Conservation (phyloP, 2,329 filamentous ascomycete genomes). For the Cryphonectria parasitica region DNA sequence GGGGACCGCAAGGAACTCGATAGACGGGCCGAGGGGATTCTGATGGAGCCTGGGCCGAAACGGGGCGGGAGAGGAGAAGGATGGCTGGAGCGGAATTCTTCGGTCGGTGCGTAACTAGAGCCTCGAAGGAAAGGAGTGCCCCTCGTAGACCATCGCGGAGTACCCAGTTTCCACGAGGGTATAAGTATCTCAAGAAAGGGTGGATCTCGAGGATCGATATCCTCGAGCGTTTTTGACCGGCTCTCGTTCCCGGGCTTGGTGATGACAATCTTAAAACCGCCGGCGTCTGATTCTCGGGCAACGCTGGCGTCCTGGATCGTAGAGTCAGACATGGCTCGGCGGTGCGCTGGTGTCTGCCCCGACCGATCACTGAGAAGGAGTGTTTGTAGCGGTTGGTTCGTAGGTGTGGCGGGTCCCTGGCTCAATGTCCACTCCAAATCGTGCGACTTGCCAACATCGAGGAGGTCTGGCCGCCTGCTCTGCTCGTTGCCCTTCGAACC, state of each 20-base stretch:
- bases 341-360: constrained; percentile 48
- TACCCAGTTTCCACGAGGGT: constrained; percentile 82
- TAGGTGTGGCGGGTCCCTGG: constrained; percentile 43
- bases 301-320: constrained; percentile 68
- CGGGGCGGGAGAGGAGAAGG: constrained; percentile 51
- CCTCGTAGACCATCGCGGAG: constrained; percentile 75
- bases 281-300: constrained; percentile 60
- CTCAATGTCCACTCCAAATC: constrained; percentile 50
- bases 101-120: constrained; percentile 78
- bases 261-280: constrained; percentile 80
- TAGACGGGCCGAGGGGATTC: constrained; percentile 42
- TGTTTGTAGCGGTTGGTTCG: constrained; percentile 38
- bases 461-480: constrained; percentile 34
- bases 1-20: constrained; percentile 36
- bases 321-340: constrained; percentile 76
- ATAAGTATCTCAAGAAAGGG: constrained; percentile 75
- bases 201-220: constrained; percentile 47
- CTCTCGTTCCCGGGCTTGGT: constrained; percentile 66
- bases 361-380: constrained; percentile 39
- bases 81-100: constrained; percentile 68
- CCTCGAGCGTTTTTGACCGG: constrained; percentile 67
- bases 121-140: constrained; percentile 79
- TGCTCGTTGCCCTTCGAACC: constrained; percentile 47
- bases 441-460: constrained; percentile 35
- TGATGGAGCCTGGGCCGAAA: constrained; percentile 42